Base-by-base conservation (phyloP, 352 stramenopile species). In the Phytophthora megakarya region DNA sequence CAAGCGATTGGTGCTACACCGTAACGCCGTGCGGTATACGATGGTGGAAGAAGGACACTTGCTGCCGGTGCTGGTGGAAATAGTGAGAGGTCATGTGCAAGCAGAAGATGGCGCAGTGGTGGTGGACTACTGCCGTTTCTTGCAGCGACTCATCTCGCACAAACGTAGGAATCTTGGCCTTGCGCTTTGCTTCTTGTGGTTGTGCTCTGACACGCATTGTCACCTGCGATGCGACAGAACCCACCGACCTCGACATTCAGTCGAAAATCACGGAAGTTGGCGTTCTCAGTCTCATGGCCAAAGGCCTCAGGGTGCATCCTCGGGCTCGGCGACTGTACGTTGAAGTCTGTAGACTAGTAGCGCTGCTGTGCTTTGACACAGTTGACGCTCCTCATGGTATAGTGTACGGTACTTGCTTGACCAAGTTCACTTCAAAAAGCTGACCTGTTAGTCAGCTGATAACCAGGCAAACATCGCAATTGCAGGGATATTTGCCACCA, bases 331-430 rank as follows among this genome's bases (percentile, higher is more conserved):
- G 46, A 10, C 45, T 89, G 33, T 81, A 85, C 42, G 50, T 55
- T 2, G 70, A 84, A 52, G 48, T 70, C 5, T 89, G 79, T 26
- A 65, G 45, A 6, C 49, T 88, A 11, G 37, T 81, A 13, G 47
- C 69, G 5, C 43, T 83, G 18, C 25, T 90, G 25, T 87, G 81
- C 51, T 89, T 88, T 45, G 81, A 88, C 38, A 74, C 73, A 50
- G 67, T 73, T 5, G 50, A 58, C 33, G 49, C 69, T 2, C 75
- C 77, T 11, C 81, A 90, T 3, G 65, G 81, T 88, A 52, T 7
- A 58, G 23, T 56, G 81, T 88, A 52, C 7, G 61, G 23, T 56
- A 32, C 1, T 11, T 35, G 23, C 23, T 21, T 42, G 23, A 3
- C 22, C 40, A 19, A 15, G 3, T 12, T 39, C 7, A 18, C 16